Base-by-base conservation (phyloP, 345 rosid genomes). In the Arabis hirsuta region DNA sequence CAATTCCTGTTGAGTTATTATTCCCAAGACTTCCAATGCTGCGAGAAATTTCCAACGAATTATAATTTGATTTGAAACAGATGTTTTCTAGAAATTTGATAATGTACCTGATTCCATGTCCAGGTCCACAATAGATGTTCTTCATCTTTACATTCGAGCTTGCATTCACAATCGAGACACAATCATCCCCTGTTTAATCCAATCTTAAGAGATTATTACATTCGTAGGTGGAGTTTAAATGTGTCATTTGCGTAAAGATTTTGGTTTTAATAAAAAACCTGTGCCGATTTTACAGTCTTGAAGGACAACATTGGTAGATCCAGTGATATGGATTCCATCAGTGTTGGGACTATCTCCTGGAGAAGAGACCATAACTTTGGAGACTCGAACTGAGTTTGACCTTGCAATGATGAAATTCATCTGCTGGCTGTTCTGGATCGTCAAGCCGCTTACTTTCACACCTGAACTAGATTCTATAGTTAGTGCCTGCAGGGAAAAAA, bases 1-100 rank as follows among this genome's bases (percentile, higher is more conserved):
- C 99, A 31, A 89, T 78, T 69, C 82, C 99, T 19, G 70, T 84
- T 1, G 97, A 82, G 78, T 87, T 90, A 81, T 81, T 84, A 85
- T 96, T 85, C 45, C 99, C 99, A 32, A 96, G 98, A 74, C 98
- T 96, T 80, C 99, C 99, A 69, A 96, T 92, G 75, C 99, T 96
- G 72, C 20, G 19, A 65, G 3, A 50, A 45, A 64, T 20, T 42
- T 12, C 41, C 43, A 55, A 47, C 41, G 1, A 19, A 16, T 69
- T 29, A 62, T 11, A 46, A 9, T 51, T 26, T 12, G 20, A 54
- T 7, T 61, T 69, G 65, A 29, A 67, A 55, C 8, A 19, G 6
- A 29, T 27, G 45, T 34, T 22, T 27, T 44, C 27, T 53, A 61
- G 8, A 29, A 39, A 29, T 2, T 27, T 71, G 48, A 53, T 50